These are phyloP conservation scores for Quercus wislizeni DNA, from an alignment of 306 rosid species.

Conservation along the genomic window DNA sequence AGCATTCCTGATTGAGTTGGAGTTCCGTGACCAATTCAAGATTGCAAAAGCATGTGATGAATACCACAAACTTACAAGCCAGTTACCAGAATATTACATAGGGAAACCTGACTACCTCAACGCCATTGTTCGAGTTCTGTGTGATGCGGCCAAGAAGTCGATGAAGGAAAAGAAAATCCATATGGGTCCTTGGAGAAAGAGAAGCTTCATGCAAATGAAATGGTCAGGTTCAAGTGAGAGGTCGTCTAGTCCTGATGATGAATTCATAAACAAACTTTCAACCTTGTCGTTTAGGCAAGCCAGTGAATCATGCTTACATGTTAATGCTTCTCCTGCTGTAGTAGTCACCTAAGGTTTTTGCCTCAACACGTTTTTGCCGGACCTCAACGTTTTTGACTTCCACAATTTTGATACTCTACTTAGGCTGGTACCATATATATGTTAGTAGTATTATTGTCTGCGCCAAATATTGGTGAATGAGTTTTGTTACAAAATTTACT, in stretches of 20 bases:
- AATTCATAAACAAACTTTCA: neutral
- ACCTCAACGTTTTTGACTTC: neutral
- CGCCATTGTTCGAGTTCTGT: conserved; percentile 41
- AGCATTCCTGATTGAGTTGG: conserved; percentile 21
- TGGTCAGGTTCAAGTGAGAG: conserved; percentile 45
- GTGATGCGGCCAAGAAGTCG: conserved; percentile 59
- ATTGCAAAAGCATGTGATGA: conserved; percentile 28
- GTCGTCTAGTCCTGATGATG: neutral
- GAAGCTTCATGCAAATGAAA: conserved; percentile 61
- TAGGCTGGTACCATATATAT: neutral
- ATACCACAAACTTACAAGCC: conserved; percentile 12
- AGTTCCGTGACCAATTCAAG: conserved; percentile 35
- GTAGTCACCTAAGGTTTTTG: conserved; percentile 29
- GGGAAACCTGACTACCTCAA: conserved; percentile 42
- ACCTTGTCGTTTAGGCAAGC: conserved; percentile 4
- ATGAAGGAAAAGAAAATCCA: conserved; percentile 68
- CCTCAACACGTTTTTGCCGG: neutral
- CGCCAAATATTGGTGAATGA: neutral
- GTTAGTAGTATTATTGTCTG: neutral
- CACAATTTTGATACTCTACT: neutral
- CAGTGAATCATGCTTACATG: conserved; percentile 19
- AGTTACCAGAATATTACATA: conserved; percentile 22
- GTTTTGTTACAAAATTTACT: neutral
- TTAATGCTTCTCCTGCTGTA: conserved; percentile 31
- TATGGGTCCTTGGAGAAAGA: conserved; percentile 65